Evolutionary conservation across 345 rosid species (phyloP).

Genomic region (Moricandia moricandioides): DNA sequence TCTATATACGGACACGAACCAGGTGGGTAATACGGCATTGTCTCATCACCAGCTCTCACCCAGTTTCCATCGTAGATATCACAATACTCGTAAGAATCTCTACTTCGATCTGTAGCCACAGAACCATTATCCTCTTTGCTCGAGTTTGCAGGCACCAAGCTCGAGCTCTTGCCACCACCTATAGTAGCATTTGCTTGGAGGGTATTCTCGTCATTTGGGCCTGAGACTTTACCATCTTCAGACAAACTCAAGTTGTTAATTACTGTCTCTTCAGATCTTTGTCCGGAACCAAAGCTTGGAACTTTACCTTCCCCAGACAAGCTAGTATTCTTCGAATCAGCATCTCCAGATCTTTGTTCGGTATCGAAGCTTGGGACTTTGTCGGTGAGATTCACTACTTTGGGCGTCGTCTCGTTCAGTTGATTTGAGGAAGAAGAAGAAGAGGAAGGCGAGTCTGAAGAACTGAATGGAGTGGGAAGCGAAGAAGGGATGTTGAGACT

Average conservation of each 20-base stretch:
- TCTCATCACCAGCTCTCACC: conserved; percentile 56
- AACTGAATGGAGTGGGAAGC: not conserved
- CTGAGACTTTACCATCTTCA: conserved; percentile 8
- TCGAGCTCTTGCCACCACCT: conserved; percentile 26
- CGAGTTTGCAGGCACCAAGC: conserved; percentile 22
- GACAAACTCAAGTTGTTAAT: conserved; percentile 6
- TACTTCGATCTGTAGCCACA: conserved; percentile 7
- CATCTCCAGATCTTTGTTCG: conserved; percentile 7
- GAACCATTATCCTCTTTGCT: not conserved
- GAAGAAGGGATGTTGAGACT: conserved; percentile 33
- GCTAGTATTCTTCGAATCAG: conserved; percentile 11
- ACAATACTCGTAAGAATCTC: conserved; percentile 43
- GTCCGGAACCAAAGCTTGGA: conserved; percentile 30
- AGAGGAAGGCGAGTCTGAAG: not conserved
- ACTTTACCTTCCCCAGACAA: conserved; percentile 24
- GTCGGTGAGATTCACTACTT: not conserved
- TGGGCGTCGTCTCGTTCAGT: conserved; percentile 8
- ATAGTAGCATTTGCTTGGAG: conserved; percentile 23
- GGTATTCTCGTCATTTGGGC: conserved; percentile 19
- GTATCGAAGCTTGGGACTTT: not conserved
- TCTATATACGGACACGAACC: conserved; percentile 82
- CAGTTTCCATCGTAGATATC: conserved; percentile 77
- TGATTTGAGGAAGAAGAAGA: conserved; percentile 31
- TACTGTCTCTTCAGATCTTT: conserved; percentile 28
- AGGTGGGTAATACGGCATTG: conserved; percentile 66